phyloP scores from a whole-genome alignment of 2,329 filamentous ascomycete species.

The Penicillium thymicola region DNA sequence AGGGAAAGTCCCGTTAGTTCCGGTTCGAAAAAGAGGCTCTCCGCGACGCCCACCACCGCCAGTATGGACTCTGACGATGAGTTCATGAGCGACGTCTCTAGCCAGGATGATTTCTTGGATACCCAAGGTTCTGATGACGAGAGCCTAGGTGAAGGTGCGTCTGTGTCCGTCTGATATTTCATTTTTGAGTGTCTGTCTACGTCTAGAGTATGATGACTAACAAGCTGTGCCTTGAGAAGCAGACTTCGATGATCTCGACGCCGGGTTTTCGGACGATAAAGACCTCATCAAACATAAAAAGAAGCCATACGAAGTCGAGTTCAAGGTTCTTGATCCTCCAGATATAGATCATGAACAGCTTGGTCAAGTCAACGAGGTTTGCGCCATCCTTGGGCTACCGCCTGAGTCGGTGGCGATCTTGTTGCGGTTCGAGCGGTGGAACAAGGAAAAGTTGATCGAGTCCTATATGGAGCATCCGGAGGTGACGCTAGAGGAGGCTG shows the following conservation, averaged over 20 bases:
- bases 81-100: constrained; percentile 80
- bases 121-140: constrained; percentile 70
- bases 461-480: constrained; percentile 90
- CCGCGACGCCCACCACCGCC: constrained; percentile 46
- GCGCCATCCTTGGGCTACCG: constrained; percentile 82
- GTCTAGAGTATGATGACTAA: constrained; percentile 1
- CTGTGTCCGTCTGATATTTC: constrained; percentile 9
- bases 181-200: not conserved
- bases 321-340: constrained; percentile 71
- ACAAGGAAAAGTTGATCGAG: constrained; percentile 91
- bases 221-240: not conserved
- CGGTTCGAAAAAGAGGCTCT: constrained; percentile 26
- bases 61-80: constrained; percentile 96
- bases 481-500: constrained; percentile 77
- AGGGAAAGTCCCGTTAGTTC: constrained; percentile 18
- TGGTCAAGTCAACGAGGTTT: constrained; percentile 82
- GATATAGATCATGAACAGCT: constrained; percentile 86
- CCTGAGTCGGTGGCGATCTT: constrained; percentile 89
- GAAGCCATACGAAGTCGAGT: constrained; percentile 78
- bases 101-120: constrained; percentile 66
- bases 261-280: constrained; percentile 64
- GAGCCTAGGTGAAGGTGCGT: constrained; percentile 43
- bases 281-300: constrained; percentile 69
- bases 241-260: constrained; percentile 60
- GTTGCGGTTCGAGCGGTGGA: constrained; percentile 87